Evolutionary conservation across 2,329 filamentous ascomycete species (phyloP).

Genomic region (Aspergillus amoenus): DNA sequence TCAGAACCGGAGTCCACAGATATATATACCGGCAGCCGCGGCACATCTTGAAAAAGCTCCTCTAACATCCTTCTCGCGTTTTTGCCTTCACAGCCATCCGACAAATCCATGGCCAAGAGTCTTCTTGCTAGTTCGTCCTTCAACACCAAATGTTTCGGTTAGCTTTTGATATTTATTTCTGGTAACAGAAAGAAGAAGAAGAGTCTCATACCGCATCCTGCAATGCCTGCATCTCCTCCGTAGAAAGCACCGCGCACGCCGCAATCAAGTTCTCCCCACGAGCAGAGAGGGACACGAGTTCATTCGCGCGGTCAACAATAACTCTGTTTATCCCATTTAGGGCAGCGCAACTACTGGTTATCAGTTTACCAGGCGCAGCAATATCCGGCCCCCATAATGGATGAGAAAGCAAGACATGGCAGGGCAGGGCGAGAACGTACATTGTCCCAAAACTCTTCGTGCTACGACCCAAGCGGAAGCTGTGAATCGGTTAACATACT

Average conservation of each 20-base stretch:
- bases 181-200: neutral
- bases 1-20: neutral
- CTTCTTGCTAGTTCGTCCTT: slow-evolving; percentile 20
- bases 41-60: slow-evolving; percentile 4
- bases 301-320: slow-evolving; percentile 73
- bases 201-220: slow-evolving; percentile 57
- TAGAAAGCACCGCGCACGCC: slow-evolving; percentile 67
- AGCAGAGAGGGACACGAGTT: slow-evolving; percentile 66
- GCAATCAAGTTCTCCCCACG: slow-evolving; percentile 74
- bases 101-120: slow-evolving; percentile 18
- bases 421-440: slow-evolving; percentile 28
- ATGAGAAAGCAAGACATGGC: neutral
- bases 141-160: neutral
- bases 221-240: slow-evolving; percentile 64
- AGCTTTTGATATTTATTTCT: neutral
- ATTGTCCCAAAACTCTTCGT: slow-evolving; percentile 79
- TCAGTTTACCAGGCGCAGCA: neutral
- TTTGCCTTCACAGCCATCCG: neutral
- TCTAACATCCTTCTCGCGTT: slow-evolving; percentile 10
- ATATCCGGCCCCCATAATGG: neutral
- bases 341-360: slow-evolving; percentile 64
- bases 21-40: neutral
- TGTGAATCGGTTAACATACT: slow-evolving; percentile 20
- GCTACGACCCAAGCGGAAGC: slow-evolving; percentile 63
- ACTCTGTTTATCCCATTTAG: slow-evolving; percentile 76